Percentiles rank a stretch among this genome's conserved stretches.
Conservation (phyloP, 345 rosid species). For the Hirschfeldia incana region DNA sequence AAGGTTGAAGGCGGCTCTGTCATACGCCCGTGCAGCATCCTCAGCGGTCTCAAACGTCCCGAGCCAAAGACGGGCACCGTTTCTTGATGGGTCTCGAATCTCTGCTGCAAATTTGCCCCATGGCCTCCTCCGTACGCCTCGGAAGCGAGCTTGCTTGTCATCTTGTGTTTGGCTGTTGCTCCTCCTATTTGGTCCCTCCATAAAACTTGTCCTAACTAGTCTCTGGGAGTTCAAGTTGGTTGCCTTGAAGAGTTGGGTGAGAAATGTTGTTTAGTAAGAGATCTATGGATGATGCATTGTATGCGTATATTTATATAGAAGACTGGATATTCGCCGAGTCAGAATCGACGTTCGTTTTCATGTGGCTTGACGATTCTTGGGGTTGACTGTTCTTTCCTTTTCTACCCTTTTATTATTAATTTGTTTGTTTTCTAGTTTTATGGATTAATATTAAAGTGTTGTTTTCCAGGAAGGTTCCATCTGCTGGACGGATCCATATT, state of each 20-base stretch:
- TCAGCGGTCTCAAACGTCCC: conserved; percentile 79
- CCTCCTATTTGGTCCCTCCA: conserved; percentile 39
- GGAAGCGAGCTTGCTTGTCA: conserved; percentile 44
- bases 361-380: conserved; percentile 39
- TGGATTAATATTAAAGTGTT: conserved; percentile 1
- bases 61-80: conserved; percentile 76
- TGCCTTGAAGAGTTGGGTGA: conserved; percentile 14
- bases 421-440: background rate
- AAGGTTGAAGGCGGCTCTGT: conserved; percentile 68
- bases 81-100: conserved; percentile 73
- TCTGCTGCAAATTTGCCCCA: conserved; percentile 94
- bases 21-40: conserved; percentile 86
- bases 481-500: conserved; percentile 2
- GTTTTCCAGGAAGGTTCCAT: conserved; percentile 29
- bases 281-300: conserved; percentile 17
- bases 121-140: conserved; percentile 70
- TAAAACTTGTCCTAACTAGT: conserved; percentile 2
- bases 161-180: conserved; percentile 33
- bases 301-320: conserved; percentile 25
- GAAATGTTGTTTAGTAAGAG: conserved; percentile 3
- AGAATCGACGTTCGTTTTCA: conserved; percentile 39
- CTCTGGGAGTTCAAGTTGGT: conserved; percentile 23
- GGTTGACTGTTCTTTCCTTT: conserved; percentile 32
- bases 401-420: conserved; percentile 3
- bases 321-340: conserved; percentile 28